These are phyloP conservation scores for Tolypocladium inflatum DNA, from an alignment of 2,329 filamentous ascomycete genomes.

Conservation along the genomic window DNA sequence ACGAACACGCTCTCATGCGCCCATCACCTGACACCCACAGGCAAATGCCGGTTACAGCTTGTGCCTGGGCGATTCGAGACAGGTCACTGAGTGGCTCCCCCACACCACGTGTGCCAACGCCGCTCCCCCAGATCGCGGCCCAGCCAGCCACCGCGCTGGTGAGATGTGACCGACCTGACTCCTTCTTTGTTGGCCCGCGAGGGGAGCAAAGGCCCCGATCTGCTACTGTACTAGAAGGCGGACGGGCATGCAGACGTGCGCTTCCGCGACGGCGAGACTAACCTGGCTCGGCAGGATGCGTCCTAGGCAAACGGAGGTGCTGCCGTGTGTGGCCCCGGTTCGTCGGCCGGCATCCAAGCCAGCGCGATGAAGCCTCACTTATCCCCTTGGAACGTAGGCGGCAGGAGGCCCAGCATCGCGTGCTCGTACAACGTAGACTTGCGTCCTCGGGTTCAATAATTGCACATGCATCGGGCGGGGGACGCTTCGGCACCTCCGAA, in stretches of 20 bases:
- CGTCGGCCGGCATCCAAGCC: neutral
- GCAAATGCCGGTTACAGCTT: neutral
- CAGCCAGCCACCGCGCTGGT: neutral
- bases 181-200: neutral
- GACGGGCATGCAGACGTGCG: neutral
- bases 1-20: neutral
- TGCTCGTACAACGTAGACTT: neutral
- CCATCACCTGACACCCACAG: neutral
- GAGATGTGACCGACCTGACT: neutral
- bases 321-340: neutral
- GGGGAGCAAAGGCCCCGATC: neutral
- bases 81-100: neutral
- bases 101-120: neutral
- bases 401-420: neutral
- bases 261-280: neutral
- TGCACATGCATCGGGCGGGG: too few relatives aligned
- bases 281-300: neutral
- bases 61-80: neutral
- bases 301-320: neutral
- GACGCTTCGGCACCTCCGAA: neutral
- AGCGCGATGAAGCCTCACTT: neutral
- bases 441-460: neutral
- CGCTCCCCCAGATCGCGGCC: neutral
- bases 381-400: too few relatives aligned
- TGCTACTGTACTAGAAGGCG: neutral